These are phyloP conservation scores for Piromyces sp. DNA, from an alignment of 192 early-diverging fungal species.

Conservation along the genomic window DNA sequence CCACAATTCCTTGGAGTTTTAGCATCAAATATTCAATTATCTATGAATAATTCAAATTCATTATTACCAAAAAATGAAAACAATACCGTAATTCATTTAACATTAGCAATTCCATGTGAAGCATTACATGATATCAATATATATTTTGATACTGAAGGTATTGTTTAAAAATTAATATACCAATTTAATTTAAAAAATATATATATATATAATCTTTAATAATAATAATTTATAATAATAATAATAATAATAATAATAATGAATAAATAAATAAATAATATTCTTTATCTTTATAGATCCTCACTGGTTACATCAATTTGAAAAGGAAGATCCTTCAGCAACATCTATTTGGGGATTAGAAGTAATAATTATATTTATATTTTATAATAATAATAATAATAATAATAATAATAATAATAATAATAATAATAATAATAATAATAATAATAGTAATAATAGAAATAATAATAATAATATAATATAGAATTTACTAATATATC, in stretches of 20 bases:
- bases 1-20: neutral
- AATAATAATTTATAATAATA: no score
- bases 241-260: neutral
- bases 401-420: no score
- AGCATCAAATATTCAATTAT: neutral
- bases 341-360: neutral
- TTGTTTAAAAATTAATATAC: no score
- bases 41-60: neutral
- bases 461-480: no score
- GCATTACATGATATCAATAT: neutral
- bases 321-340: neutral
- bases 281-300: neutral
- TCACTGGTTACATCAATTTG: neutral
- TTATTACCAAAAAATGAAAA: neutral
- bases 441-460: no score
- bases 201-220: no score
- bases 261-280: neutral
- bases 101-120: neutral
- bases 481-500: no score
- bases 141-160: neutral
- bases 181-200: neutral
- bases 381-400: no score
- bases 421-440: no score
- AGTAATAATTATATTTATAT: neutral
- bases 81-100: neutral